phyloP scores from a whole-genome alignment of 352 stramenopile species.

The Ophiocytium majus region DNA sequence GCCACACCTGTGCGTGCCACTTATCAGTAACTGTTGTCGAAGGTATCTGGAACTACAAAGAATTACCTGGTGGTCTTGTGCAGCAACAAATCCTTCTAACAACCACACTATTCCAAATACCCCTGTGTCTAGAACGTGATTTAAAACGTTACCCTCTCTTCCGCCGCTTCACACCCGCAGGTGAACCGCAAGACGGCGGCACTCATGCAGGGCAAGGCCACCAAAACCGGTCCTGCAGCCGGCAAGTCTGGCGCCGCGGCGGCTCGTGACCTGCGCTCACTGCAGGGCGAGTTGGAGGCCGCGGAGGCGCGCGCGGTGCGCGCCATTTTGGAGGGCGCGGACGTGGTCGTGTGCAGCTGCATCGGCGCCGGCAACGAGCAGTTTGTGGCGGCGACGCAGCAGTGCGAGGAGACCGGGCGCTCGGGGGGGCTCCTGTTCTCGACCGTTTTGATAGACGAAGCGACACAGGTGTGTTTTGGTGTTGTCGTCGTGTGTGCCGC shows the following conservation, averaged over 20 bases:
- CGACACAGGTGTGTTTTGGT: constrained; percentile 44
- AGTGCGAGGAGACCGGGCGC: background rate
- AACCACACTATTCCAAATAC: no score
- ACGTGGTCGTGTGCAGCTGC: constrained; percentile 61
- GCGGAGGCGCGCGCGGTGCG: constrained; percentile 38
- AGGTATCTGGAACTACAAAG: no score
- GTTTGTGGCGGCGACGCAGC: background rate
- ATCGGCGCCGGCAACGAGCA: constrained; percentile 59
- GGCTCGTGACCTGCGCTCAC: background rate
- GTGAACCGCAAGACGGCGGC: background rate
- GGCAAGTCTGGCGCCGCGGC: background rate
- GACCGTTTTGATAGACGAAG: constrained; percentile 72
- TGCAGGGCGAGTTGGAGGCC: constrained; percentile 36
- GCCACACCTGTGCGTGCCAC: no score
- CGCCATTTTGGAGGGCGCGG: constrained; percentile 46
- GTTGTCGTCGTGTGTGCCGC: no score
- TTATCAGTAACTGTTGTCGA: no score
- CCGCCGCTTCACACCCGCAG: no score
- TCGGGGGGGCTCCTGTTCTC: constrained; percentile 38
- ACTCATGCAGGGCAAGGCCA: background rate
- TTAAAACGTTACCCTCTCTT: no score
- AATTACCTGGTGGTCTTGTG: no score
- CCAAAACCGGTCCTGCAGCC: background rate
- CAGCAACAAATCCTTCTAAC: no score
- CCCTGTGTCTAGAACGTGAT: no score